Base-by-base conservation (phyloP, 2,329 filamentous ascomycete species). In the Neonectria sp. region DNA sequence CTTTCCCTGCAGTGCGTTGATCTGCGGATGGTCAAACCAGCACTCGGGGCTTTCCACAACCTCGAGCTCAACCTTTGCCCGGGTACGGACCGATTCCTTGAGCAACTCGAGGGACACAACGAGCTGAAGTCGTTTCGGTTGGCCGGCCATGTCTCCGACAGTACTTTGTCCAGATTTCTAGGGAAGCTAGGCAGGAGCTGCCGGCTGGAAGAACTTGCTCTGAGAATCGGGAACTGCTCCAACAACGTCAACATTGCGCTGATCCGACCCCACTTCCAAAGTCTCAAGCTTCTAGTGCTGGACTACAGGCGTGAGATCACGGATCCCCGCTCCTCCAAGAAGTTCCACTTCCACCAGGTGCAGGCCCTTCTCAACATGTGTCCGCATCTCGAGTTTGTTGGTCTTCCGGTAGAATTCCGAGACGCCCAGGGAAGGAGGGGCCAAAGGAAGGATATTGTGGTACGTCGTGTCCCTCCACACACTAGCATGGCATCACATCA, bases 101-200 rank as follows among this genome's bases (percentile, higher is more conserved):
- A 45, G 40, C 40, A 45, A 45, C 15, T 45, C 40, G 4, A 45
- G 40, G 40, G 15, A 45, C 17, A 45, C 17, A 45, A 45, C 40
- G 40, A 45, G n/a, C 40, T 45, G 17, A 45, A 45, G 40, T 45
- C 40, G 17, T 45, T 45, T 45, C 40, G 17, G 40, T 45, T 45
- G 17, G 40, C 40, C 40, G 40, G 40, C 40, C 40, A 21, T n/a
- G 17, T 45, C 40, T 45, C 40, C 40, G 17, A 21, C 17, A n/a
- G 40, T 45, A 45, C 40, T n/a, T 45, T 45, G 40, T 45, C 40
- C 40, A 45, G 15, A 45, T 45, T 45, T 45, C 40, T n/a, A 45
- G 40, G 40, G 15, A 45, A 45, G 40, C 40, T 45, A 45, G 40
- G 40, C 40, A 45, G 40, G 40, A 45, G 40, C 17, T 45, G 40